These are phyloP conservation scores for Rhodotorula toruloides DNA, from an alignment of 768 basidiomycete species.

Conservation along the genomic window DNA sequence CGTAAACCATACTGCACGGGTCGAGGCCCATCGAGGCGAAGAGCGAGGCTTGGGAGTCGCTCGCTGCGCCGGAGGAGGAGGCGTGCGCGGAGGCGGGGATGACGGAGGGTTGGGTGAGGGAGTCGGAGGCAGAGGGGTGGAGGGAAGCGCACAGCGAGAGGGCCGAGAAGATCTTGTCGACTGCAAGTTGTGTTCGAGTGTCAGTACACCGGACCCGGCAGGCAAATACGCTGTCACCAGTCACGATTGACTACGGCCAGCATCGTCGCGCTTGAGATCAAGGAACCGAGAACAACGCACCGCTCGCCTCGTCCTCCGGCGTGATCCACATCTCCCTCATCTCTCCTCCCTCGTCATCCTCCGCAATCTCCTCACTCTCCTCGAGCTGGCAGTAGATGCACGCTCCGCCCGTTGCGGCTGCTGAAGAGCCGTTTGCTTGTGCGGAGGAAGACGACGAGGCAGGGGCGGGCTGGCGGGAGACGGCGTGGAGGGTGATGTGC, in stretches of 20 bases:
- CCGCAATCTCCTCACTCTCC: constrained; percentile 47
- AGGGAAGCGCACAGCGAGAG: constrained; percentile 77
- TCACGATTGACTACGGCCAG: no score
- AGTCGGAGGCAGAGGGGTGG: constrained; percentile 54
- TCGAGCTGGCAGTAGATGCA: constrained; percentile 93
- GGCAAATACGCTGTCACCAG: constrained; percentile 5
- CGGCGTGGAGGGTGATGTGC: constrained; percentile 84
- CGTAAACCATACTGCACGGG: constrained; percentile 35
- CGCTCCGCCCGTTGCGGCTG: constrained; percentile 48
- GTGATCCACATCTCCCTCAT: constrained; percentile 70
- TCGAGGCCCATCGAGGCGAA: constrained; percentile 38
- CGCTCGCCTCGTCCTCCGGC: constrained; percentile 56
- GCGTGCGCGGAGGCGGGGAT: constrained; percentile 1
- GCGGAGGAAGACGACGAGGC: constrained; percentile 32
- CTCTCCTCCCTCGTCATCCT: constrained; percentile 44
- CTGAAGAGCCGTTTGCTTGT: background rate
- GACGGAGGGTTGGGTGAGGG: constrained; percentile 9
- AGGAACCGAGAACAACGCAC: constrained; percentile 54
- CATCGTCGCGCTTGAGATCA: no score
- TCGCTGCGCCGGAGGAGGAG: background rate
- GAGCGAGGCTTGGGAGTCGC: constrained; percentile 9
- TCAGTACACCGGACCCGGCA: constrained; percentile 2
- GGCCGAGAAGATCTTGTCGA: constrained; percentile 79
- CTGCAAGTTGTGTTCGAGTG: constrained; percentile 48
- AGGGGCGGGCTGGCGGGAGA: constrained; percentile 60